Evolutionary conservation across 805 yeast species (phyloP), one percentile per base, ranked within the genome.

Genomic region (Zygosaccharomyces rouxii): DNA sequence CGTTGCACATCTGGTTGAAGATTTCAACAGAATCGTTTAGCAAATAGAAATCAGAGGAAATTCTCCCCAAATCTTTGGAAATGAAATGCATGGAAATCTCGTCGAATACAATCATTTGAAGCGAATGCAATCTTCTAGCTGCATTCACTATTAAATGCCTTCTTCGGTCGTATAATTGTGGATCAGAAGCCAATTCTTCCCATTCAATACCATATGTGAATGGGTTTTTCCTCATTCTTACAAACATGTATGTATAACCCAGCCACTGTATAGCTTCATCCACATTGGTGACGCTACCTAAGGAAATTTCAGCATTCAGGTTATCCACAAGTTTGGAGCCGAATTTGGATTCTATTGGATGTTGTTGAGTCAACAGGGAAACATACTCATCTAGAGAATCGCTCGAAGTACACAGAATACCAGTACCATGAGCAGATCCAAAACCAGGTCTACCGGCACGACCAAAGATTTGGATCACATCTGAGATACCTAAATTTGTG

Each of bases 391-490:
- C 95, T 23, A 95, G 68, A 42, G 79, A 73, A 59, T 92, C 98
- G 50, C 76, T 74, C 0, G 95, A 75, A 0, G 99, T 94, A 64
- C 94, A 83, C 42, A 94, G 70, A 21, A 89, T 81, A 73, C 98
- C 98, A 2, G 92, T 87, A 75, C 99, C 99, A 61, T 78, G 84
- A 48, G 80, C 80, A 57, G 92, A 96, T 13, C 68, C 70, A 67
- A 81, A 94, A 58, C 95, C 99, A 0, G 99, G 99, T 69, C 99
- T 81, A 70, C 99, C 99, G 23, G 99, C 99, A 72, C 99, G 86
- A 58, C 99, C 99, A 71, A 94, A 94, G 55, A 94, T 94, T 72
- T 94, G 99, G 52, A 95, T 86, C 35, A 94, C 96, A 70, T 94
- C 99, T 0, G 97, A 86, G 14, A 94, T 92, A 1, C 98, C 98